A percentile compares a stretch with the other conserved stretches of the same genome.
These are phyloP conservation scores for Hura crepitans DNA, from an alignment of 441 rosid species.

Conservation along the genomic window DNA sequence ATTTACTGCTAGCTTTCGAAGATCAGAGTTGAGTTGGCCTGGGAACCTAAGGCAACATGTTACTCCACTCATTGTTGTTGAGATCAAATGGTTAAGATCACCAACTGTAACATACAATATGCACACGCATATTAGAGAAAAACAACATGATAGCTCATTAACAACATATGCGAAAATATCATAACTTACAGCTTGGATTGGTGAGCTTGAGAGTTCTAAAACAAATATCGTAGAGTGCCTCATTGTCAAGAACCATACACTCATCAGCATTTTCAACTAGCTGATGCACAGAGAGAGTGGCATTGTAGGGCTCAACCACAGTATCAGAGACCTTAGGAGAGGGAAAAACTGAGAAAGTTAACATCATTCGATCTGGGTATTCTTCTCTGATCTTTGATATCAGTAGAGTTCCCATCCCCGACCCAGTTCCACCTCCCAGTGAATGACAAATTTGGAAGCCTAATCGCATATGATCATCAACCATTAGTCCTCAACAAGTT, in stretches of 20 bases:
- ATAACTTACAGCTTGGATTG: conserved; percentile 46
- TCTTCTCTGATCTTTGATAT: conserved; percentile 52
- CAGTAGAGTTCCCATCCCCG: conserved; percentile 50
- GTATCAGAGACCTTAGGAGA: conserved; percentile 50
- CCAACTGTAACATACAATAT: conserved; percentile 32
- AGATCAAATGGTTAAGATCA: conserved; percentile 49
- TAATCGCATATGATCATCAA: conserved; percentile 8
- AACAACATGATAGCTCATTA: too few relatives aligned
- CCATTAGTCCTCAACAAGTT: not conserved
- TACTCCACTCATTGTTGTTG: conserved; percentile 53
- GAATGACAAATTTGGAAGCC: conserved; percentile 52
- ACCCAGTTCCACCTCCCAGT: conserved; percentile 48
- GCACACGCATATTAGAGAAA: too few relatives aligned
- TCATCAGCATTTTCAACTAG: conserved; percentile 52
- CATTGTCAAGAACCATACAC: conserved; percentile 48
- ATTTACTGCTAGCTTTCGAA: conserved; percentile 46
- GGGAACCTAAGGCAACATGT: conserved; percentile 59
- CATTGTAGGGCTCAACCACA: conserved; percentile 48
- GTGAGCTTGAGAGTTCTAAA: conserved; percentile 46
- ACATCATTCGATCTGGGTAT: conserved; percentile 49
- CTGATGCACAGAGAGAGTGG: conserved; percentile 50
- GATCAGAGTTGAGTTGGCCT: conserved; percentile 48
- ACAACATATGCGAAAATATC: too few relatives aligned
- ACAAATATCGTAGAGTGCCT: conserved; percentile 48
- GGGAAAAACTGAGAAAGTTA: conserved; percentile 48